Conservation (phyloP, 2,329 filamentous ascomycete genomes). For the Diaporthe ampelina region DNA sequence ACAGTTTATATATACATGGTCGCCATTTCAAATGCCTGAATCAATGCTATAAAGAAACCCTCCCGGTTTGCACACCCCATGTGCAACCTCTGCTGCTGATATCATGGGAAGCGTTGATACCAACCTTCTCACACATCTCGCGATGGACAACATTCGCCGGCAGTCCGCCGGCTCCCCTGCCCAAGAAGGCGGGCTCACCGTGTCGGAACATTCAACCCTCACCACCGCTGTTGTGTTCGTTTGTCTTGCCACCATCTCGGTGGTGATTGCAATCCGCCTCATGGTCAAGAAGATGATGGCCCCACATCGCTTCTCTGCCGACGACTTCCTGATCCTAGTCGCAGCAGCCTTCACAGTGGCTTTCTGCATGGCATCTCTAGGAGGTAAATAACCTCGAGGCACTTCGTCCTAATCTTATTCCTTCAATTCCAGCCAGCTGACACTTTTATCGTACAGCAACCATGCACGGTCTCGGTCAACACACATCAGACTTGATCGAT, state of each 20-base stretch:
- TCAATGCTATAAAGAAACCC: background rate
- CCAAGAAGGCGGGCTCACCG: constrained; percentile 15
- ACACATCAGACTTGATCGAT: constrained; percentile 15
- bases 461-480: constrained; percentile 33
- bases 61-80: background rate
- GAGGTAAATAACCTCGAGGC: constrained; percentile 9
- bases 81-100: background rate
- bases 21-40: background rate
- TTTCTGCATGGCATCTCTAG: constrained; percentile 34
- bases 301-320: constrained; percentile 25
- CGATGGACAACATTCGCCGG: background rate
- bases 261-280: constrained; percentile 30
- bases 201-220: constrained; percentile 9
- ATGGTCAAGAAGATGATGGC: constrained; percentile 35
- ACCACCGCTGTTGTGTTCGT: constrained; percentile 25
- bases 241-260: constrained; percentile 27
- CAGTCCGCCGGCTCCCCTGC: background rate
- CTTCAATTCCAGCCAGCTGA: background rate
- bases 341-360: constrained; percentile 28
- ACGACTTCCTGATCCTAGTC: constrained; percentile 27
- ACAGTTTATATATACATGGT: background rate
- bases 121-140: background rate
- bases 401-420: background rate
- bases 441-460: background rate
- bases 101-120: background rate